Base-by-base conservation (phyloP, 176 grass and related monocot species). In the Phoenix dactylifera region DNA sequence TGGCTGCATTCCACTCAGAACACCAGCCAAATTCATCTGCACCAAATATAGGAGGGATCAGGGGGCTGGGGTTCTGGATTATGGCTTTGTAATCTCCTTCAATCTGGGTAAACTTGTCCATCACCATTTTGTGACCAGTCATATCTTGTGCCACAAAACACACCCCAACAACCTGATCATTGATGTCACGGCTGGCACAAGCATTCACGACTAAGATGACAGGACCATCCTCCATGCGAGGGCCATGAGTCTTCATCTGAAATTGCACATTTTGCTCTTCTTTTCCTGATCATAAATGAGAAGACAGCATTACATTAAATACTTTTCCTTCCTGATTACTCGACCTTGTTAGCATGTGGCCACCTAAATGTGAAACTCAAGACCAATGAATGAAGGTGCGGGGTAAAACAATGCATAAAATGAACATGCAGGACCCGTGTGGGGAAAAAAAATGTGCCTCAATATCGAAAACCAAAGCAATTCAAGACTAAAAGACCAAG, bases 141-240 rank as follows among this genome's bases (percentile, higher is more conserved):
- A 97, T 85, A 61, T 97, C 92, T 69, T 97, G 92, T 35, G 92
- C 92, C 29, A 97, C 86, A 71, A 97, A 97, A 66, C 92, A 97
- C 18, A 82, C 92, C 7, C 92, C 92, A 39, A 97, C 83, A 60
- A 97, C 72, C 68, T 82, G 59, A 49, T 88, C 75, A 54, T 91
- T 74, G 72, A 90, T 69, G 70, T 88, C 87, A 3, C 84, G 84
- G 54, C 80, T 90, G 49, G 87, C 84, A 72, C 92, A 97, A 17
- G 84, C 87, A 85, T 97, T 97, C 22, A 88, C 92, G 32, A 91
- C 75, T 59, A 97, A 77, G 39, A 87, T 80, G 56, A 97, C 78
- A 22, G 87, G 84, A 15, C 72, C 80, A 29, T 79, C 80, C 24
- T 88, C 86, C 18, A 66, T 77, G 51, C 57, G 77, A 25, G 62